Percentiles rank a stretch among this genome's conserved stretches.
phyloP scores from a whole-genome alignment of 1,139 yeast species.

The Taphrina populina region DNA sequence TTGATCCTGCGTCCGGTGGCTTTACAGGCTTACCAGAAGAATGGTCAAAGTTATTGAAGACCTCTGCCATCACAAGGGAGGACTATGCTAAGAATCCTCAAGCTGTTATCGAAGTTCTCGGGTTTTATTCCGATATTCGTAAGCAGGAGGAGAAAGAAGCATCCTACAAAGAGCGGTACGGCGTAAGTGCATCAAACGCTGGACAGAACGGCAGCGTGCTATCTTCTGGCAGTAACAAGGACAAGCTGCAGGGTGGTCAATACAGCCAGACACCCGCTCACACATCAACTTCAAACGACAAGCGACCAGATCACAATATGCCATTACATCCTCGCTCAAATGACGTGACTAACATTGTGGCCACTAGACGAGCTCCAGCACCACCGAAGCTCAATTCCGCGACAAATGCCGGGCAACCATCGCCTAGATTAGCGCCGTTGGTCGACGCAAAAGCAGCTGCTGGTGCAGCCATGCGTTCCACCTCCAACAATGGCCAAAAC shows the following conservation, averaged over 20 bases:
- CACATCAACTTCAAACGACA: background rate
- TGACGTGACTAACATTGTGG: slow-evolving; percentile 40
- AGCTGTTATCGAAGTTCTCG: slow-evolving; percentile 78
- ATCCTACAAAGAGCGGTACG: slow-evolving; percentile 33
- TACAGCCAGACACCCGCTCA: background rate
- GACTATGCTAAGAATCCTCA: slow-evolving; percentile 52
- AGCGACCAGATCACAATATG: background rate
- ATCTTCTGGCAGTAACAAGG: slow-evolving; percentile 10
- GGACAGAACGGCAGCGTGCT: background rate
- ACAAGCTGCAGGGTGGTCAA: slow-evolving; percentile 21
- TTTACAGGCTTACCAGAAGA: slow-evolving; percentile 52
- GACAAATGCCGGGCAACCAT: background rate
- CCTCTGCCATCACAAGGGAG: slow-evolving; percentile 51
- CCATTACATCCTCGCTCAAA: slow-evolving; percentile 37
- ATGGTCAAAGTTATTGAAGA: slow-evolving; percentile 49
- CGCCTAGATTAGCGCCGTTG: background rate
- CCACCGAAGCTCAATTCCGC: slow-evolving; percentile 25
- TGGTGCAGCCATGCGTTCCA: slow-evolving; percentile 35
- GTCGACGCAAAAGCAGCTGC: slow-evolving; percentile 36
- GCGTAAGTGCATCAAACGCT: background rate
- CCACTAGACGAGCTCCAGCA: slow-evolving; percentile 34
- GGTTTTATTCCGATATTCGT: slow-evolving; percentile 59
- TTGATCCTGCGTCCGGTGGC: slow-evolving; percentile 50
- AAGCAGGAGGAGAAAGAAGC: slow-evolving; percentile 45
- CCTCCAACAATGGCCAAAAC: background rate